Percentiles rank a stretch among this genome's conserved stretches.
Evolutionary conservation across 2,329 filamentous ascomycete species (phyloP).

Genomic region (Colletotrichum sp.): DNA sequence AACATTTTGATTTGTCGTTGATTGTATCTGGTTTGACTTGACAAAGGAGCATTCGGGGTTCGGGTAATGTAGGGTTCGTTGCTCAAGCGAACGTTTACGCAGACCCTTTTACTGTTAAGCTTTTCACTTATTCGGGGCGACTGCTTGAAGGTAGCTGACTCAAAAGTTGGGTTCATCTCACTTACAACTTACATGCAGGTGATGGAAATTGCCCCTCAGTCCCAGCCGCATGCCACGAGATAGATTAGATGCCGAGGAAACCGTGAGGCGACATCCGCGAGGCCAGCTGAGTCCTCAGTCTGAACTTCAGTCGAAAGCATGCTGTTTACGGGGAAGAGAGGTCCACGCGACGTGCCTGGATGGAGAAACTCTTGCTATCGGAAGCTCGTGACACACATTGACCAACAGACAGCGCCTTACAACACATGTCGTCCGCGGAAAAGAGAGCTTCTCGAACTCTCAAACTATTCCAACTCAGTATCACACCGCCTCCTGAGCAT

Average conservation of each 20-base stretch:
- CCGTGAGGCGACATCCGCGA: not conserved
- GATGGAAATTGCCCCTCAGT: not conserved
- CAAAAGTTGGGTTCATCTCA: not conserved
- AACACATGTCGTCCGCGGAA: not conserved
- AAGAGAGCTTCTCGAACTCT: not conserved
- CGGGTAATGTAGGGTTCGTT: not conserved
- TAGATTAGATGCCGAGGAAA: not conserved
- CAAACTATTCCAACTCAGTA: not conserved
- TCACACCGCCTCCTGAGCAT: not conserved
- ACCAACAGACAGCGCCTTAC: not conserved
- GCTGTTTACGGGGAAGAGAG: not conserved
- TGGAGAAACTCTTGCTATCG: not conserved
- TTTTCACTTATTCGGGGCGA: not conserved
- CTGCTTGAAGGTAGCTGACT: not conserved
- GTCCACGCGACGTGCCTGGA: not conserved
- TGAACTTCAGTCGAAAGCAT: not conserved
- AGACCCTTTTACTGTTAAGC: not conserved
- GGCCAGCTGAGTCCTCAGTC: not conserved
- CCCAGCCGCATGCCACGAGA: not conserved
- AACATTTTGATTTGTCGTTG: slow-evolving; percentile 46
- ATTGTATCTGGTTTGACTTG: not conserved
- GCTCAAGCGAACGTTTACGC: not conserved
- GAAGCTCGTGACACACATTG: not conserved
- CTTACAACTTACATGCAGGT: not conserved
- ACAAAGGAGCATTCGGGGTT: not conserved